Percentiles rank a stretch among this genome's conserved stretches.
These are phyloP conservation scores for Eucalyptus guilfoylei DNA, from an alignment of 345 rosid genomes.

Conservation along the genomic window DNA sequence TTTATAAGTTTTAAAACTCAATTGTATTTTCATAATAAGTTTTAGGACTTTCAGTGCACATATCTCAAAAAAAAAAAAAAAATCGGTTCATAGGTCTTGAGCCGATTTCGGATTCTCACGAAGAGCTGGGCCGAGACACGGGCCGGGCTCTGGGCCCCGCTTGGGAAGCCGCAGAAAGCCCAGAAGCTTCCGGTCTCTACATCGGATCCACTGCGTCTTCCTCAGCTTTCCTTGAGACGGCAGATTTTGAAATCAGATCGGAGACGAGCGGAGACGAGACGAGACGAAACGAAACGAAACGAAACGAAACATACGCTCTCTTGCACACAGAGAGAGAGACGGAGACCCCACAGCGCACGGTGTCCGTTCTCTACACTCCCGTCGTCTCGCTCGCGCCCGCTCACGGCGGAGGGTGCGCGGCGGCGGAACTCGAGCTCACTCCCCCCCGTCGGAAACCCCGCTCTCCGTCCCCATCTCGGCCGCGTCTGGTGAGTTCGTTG, in stretches of 20 bases:
- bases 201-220: not conserved
- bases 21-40: accelerated
- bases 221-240: not conserved
- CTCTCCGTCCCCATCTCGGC: not conserved
- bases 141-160: not conserved
- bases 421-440: not conserved
- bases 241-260: not conserved
- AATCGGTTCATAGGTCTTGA: not conserved
- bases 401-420: not conserved
- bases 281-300: too few species aligned
- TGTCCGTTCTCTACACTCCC: not conserved
- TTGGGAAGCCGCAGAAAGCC: not conserved
- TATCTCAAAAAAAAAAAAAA: not conserved
- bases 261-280: not conserved
- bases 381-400: not conserved
- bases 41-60: accelerated
- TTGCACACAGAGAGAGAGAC: not conserved
- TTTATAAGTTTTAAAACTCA: too few species aligned
- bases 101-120: not conserved
- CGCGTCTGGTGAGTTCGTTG: not conserved
- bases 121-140: not conserved
- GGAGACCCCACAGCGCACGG: not conserved
- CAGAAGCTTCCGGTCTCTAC: not conserved
- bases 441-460: not conserved
- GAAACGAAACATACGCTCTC: not conserved